Evolutionary conservation across 106 monocot genomes (phyloP).

Genomic region (Dioscorea alata): DNA sequence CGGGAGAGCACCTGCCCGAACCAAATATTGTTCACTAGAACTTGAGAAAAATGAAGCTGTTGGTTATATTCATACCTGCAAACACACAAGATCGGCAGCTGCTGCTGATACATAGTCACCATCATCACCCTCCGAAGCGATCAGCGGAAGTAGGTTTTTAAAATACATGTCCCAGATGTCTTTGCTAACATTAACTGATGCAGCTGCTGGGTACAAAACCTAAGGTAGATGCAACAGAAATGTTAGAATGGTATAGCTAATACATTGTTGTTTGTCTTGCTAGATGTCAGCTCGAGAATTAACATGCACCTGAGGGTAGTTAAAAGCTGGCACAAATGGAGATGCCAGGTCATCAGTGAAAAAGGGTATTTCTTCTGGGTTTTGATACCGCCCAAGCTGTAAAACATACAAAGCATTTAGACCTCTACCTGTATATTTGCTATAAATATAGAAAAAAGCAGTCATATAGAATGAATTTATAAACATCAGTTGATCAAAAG

Average conservation of each 20-base stretch:
- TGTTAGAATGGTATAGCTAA: not conserved
- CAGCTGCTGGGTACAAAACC: slow-evolving; percentile 64
- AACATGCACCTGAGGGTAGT: slow-evolving; percentile 34
- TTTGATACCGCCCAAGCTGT: slow-evolving; percentile 74
- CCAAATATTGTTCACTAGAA: not conserved
- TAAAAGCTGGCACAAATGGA: slow-evolving; percentile 20
- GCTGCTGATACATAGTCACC: slow-evolving; percentile 74
- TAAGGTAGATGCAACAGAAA: slow-evolving; percentile 5
- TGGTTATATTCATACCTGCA: slow-evolving; percentile 51
- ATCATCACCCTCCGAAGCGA: slow-evolving; percentile 78
- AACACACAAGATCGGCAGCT: slow-evolving; percentile 64
- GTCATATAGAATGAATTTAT: no score
- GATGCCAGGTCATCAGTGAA: slow-evolving; percentile 58
- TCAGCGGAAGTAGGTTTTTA: slow-evolving; percentile 54
- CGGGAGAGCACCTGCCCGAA: slow-evolving; percentile 66
- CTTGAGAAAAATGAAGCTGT: not conserved
- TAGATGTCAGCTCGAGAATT: not conserved
- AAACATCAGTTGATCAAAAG: no score
- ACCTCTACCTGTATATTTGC: no score
- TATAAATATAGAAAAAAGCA: no score
- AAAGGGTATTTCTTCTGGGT: slow-evolving; percentile 80
- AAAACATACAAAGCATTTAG: slow-evolving; percentile 5
- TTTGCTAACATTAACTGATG: slow-evolving; percentile 54
- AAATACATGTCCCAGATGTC: slow-evolving; percentile 75
- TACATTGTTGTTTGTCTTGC: not conserved